Evolutionary conservation across 2,329 filamentous ascomycete genomes (phyloP).

Genomic region (Fonsecaea pedrosoi): DNA sequence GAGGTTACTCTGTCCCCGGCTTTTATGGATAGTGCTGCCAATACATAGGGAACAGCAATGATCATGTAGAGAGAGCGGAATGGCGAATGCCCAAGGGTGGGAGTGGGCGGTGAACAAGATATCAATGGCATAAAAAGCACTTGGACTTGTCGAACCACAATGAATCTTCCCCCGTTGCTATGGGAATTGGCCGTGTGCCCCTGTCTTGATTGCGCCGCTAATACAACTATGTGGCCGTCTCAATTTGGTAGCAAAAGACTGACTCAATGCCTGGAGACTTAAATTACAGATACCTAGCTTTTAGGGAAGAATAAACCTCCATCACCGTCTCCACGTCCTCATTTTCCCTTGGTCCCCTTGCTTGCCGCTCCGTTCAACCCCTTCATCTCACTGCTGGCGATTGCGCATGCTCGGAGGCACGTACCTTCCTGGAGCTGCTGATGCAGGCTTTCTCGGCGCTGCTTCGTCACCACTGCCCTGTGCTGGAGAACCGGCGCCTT

Average conservation of each 20-base stretch:
- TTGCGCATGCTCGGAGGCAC: constrained; percentile 40
- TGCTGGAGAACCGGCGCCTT: constrained; percentile 33
- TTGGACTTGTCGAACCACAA: neutral
- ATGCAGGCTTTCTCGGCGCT: constrained; percentile 29
- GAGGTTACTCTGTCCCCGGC: constrained; percentile 41
- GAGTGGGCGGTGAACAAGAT: neutral
- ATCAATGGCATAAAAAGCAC: neutral
- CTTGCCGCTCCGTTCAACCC: neutral
- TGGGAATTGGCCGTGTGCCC: constrained; percentile 16
- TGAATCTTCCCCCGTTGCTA: neutral
- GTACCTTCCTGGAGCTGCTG: constrained; percentile 29
- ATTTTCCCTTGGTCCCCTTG: neutral
- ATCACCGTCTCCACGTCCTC: constrained; percentile 1
- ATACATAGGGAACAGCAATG: neutral
- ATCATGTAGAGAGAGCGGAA: neutral
- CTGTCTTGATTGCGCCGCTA: neutral
- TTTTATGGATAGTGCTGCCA: neutral
- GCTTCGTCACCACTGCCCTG: constrained; percentile 30
- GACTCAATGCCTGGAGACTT: constrained; percentile 16
- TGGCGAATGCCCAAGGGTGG: neutral
- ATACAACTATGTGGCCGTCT: constrained; percentile 4
- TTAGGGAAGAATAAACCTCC: constrained; percentile 16
- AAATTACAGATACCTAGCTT: constrained; percentile 29
- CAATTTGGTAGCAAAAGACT: constrained; percentile 1
- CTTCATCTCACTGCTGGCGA: constrained; percentile 22